These are phyloP conservation scores for Suillus clintonianus DNA, from an alignment of 768 basidiomycete genomes.

Conservation along the genomic window DNA sequence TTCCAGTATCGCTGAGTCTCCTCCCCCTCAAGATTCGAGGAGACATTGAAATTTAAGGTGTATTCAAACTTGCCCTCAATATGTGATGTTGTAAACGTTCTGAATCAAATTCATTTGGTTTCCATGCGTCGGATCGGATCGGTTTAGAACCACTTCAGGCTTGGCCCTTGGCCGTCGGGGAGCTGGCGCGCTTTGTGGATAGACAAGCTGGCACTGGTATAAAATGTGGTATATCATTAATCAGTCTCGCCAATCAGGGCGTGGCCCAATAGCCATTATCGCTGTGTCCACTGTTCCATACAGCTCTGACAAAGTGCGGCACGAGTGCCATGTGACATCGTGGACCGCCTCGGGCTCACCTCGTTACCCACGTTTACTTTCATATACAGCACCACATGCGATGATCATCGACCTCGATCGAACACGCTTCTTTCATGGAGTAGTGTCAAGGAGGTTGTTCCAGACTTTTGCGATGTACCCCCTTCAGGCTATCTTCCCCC, in stretches of 20 bases:
- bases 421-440: not conserved
- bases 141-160: not conserved
- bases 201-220: no score
- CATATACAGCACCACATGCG: not conserved
- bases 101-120: no score
- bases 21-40: no score
- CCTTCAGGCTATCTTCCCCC: constrained; percentile 19
- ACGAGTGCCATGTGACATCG: not conserved
- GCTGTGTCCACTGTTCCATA: not conserved
- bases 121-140: not conserved
- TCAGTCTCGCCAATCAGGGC: not conserved
- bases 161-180: not conserved
- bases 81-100: no score
- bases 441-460: not conserved
- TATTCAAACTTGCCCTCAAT: no score
- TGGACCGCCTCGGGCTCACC: not conserved
- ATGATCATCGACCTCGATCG: not conserved
- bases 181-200: no score
- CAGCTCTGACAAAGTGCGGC: not conserved
- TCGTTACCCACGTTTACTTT: not conserved
- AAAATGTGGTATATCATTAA: no score
- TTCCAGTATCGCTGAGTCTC: not conserved
- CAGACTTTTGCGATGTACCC: not conserved
- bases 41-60: not conserved
- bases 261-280: no score